A percentile compares a stretch with the other conserved stretches of the same genome.
These are phyloP conservation scores for Entomophthora muscae DNA, from an alignment of 371 early-diverging fungal species.

Conservation along the genomic window DNA sequence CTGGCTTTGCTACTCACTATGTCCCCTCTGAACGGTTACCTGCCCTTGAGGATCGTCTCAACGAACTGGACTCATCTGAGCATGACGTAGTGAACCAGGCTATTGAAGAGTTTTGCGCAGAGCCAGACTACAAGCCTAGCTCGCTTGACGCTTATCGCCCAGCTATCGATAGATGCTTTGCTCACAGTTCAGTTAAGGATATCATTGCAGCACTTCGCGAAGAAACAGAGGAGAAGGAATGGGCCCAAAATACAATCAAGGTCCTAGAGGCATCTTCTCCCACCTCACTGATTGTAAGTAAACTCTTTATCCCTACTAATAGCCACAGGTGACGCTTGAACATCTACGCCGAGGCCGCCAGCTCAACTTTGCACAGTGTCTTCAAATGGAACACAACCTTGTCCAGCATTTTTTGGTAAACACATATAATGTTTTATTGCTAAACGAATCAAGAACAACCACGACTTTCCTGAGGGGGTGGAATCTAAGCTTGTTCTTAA, in stretches of 20 bases:
- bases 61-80: slow-evolving; percentile 65
- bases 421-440: slow-evolving; percentile 15
- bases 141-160: slow-evolving; percentile 45
- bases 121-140: slow-evolving; percentile 21
- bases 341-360: slow-evolving; percentile 56
- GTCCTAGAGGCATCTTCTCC: slow-evolving; percentile 58
- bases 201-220: slow-evolving; percentile 61
- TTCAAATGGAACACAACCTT: slow-evolving; percentile 71
- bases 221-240: slow-evolving; percentile 26
- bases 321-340: slow-evolving; percentile 43
- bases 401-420: slow-evolving; percentile 56
- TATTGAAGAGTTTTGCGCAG: slow-evolving; percentile 79
- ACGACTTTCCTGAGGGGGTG: slow-evolving; percentile 84
- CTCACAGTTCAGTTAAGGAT: slow-evolving; percentile 51
- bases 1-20: slow-evolving; percentile 94
- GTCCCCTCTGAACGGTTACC: slow-evolving; percentile 72
- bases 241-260: slow-evolving; percentile 49
- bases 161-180: slow-evolving; percentile 79
- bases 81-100: slow-evolving; percentile 69
- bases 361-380: slow-evolving; percentile 55
- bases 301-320: background rate
- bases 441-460: slow-evolving; percentile 27
- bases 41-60: slow-evolving; percentile 58
- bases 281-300: slow-evolving; percentile 54
- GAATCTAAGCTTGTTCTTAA: slow-evolving; percentile 54